Conservation (phyloP, 2,329 filamentous ascomycete genomes). For the Calonectria pseudoreteaudii region DNA sequence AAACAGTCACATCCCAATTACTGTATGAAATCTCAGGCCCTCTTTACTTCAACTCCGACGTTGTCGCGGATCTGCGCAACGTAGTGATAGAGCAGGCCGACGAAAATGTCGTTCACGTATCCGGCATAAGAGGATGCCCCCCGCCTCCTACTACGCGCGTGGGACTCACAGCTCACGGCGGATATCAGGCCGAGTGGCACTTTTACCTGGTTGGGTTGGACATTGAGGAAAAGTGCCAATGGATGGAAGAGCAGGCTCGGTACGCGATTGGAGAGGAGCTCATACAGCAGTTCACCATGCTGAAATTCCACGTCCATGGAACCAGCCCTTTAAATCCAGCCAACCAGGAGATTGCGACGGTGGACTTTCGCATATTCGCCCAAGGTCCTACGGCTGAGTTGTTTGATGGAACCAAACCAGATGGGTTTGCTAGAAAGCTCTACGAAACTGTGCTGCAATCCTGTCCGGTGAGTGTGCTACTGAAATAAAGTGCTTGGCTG, state of each 20-base stretch:
- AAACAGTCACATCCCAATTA: slow-evolving; percentile 47
- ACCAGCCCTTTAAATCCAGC: slow-evolving; percentile 49
- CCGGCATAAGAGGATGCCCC: slow-evolving; percentile 25
- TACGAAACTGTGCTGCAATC: slow-evolving; percentile 53
- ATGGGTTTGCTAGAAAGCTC: slow-evolving; percentile 40
- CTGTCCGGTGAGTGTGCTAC: slow-evolving; percentile 49
- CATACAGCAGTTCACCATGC: slow-evolving; percentile 45
- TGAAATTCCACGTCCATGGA: slow-evolving; percentile 50
- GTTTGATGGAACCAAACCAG: slow-evolving; percentile 21
- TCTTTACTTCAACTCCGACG: slow-evolving; percentile 43
- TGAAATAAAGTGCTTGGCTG: slow-evolving; percentile 34
- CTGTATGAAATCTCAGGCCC: slow-evolving; percentile 54
- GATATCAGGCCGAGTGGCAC: slow-evolving; percentile 57
- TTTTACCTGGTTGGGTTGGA: slow-evolving; percentile 55
- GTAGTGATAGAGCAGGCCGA: slow-evolving; percentile 59
- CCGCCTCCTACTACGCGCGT: slow-evolving; percentile 41
- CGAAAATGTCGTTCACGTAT: slow-evolving; percentile 43
- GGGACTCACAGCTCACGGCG: slow-evolving; percentile 54
- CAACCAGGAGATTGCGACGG: slow-evolving; percentile 58
- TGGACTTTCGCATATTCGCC: slow-evolving; percentile 57
- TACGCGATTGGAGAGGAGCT: slow-evolving; percentile 25
- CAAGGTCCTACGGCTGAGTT: slow-evolving; percentile 46
- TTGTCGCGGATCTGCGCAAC: slow-evolving; percentile 21
- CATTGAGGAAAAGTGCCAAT: slow-evolving; percentile 51
- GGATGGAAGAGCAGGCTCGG: slow-evolving; percentile 25